Conservation (phyloP, 1,139 yeast species). For the Hansenula sp. region DNA sequence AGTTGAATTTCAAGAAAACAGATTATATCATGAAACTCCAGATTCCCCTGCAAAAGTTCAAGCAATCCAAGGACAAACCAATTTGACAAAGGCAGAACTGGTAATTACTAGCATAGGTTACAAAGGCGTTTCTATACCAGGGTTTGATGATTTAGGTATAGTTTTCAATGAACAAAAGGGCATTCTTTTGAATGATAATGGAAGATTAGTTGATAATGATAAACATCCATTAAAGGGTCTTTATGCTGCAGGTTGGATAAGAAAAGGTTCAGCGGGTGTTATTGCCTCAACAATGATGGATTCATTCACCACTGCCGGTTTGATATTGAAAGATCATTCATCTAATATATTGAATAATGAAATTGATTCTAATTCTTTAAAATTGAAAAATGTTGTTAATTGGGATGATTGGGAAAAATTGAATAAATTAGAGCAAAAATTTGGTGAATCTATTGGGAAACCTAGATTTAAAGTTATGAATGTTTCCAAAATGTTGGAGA, state of each 20-base stretch:
- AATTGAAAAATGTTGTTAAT: slow-evolving; percentile 33
- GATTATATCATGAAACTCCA: slow-evolving; percentile 26
- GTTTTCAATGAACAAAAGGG: slow-evolving; percentile 52
- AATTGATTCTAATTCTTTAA: slow-evolving; percentile 29
- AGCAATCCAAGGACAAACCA: slow-evolving; percentile 24
- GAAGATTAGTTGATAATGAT: slow-evolving; percentile 44
- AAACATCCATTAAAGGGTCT: slow-evolving; percentile 44
- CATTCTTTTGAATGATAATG: slow-evolving; percentile 54
- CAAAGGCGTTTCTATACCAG: slow-evolving; percentile 60
- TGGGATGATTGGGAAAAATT: slow-evolving; percentile 73
- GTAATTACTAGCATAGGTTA: slow-evolving; percentile 85
- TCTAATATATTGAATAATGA: slow-evolving; percentile 19
- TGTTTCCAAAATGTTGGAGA: slow-evolving; percentile 45
- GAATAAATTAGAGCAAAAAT: slow-evolving; percentile 23
- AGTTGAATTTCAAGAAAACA: slow-evolving; percentile 47
- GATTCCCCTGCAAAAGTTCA: slow-evolving; percentile 31
- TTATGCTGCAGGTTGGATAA: slow-evolving; percentile 91
- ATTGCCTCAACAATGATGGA: slow-evolving; percentile 91
- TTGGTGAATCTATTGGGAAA: slow-evolving; percentile 57
- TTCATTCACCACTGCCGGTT: slow-evolving; percentile 70
- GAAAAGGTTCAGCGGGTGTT: slow-evolving; percentile 85
- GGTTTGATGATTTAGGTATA: slow-evolving; percentile 34
- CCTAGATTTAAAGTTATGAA: slow-evolving; percentile 53
- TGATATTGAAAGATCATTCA: slow-evolving; percentile 51
- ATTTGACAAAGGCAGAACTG: slow-evolving; percentile 42